Base-by-base conservation (phyloP, 2,329 filamentous ascomycete genomes). In the Xylaria sp. region DNA sequence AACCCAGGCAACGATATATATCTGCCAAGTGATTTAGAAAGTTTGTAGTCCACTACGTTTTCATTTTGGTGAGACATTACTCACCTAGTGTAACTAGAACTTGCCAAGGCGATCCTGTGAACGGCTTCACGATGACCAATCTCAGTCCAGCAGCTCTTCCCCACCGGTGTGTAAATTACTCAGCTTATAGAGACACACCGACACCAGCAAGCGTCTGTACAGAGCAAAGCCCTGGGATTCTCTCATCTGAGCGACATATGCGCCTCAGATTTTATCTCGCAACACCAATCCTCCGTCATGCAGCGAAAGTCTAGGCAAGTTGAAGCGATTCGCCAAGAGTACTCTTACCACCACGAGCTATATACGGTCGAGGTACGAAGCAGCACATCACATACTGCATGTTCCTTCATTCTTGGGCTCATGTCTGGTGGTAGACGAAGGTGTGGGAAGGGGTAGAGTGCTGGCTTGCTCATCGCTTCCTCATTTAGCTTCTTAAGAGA, bases 31-130 rank as follows among this genome's bases (percentile, higher is more conserved):
- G 23, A 13, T 18, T 6, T 28, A 32, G 41, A 13, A 65, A 8
- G 39, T 37, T 51, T 58, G 54, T 51, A 37, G 9, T 52, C 46
- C 12, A 28, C 59, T 46, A 28, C 34, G 15, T 44, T 59, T 20
- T 23, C 34, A 37, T 37, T 46, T 52, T 23, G 48, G 39, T 46
- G 23, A 65, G 51, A 59, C 20, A 41, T 51, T 32, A 28, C 44
- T 23, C 37, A 39, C 15, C 39, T 58, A 44, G 56, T 65, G 63
- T 55, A 60, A 55, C 56, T 41, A n/a, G 25, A 57, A 41, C 25
- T 39, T 15, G 28, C 52, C 23, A 56, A 32, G 44, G 44, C 52
- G 37, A 55, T 34, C 41, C 18, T 44, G 51, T 37, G 23, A 23
- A 57, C 41, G 12, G 56, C 54, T 39, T 23, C 54, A 48, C 25